phyloP scores from a whole-genome alignment of 805 yeast genomes.

The Yarrowia sp. region DNA sequence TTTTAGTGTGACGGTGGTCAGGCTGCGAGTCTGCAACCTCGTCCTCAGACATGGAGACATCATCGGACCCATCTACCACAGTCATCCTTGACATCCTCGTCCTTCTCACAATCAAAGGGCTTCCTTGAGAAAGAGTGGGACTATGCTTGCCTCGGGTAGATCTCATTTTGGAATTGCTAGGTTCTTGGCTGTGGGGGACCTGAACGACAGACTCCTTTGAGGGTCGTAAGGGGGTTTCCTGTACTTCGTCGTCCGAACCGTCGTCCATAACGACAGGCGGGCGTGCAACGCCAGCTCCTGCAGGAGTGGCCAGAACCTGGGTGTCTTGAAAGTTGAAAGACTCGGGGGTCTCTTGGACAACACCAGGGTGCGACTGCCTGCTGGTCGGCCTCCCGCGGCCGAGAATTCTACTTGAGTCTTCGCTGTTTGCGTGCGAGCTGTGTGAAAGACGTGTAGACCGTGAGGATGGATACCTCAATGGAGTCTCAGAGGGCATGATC shows the following conservation, averaged over 20 bases:
- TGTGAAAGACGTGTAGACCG: background rate
- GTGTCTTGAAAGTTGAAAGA: background rate
- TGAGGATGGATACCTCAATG: background rate
- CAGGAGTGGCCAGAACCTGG: slow-evolving; percentile 10
- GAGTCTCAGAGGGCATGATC: background rate
- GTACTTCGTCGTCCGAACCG: background rate
- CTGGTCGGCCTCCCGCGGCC: background rate
- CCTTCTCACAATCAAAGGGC: background rate
- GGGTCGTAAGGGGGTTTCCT: background rate
- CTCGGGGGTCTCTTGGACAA: background rate
- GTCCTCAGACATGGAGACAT: background rate
- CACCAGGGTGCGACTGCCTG: background rate
- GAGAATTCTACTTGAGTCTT: background rate
- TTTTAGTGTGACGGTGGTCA: background rate
- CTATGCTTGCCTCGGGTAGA: background rate
- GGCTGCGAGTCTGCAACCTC: slow-evolving; percentile 12
- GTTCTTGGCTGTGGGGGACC: slow-evolving; percentile 1
- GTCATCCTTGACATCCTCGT: background rate
- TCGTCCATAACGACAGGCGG: background rate
- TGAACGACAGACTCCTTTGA: background rate
- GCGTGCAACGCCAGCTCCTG: background rate
- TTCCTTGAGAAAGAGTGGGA: slow-evolving; percentile 2
- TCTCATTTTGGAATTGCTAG: background rate
- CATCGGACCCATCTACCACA: background rate
- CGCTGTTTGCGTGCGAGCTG: background rate